Conservation (phyloP, 116 monocot genomes). For the Posidonia oceanica region DNA sequence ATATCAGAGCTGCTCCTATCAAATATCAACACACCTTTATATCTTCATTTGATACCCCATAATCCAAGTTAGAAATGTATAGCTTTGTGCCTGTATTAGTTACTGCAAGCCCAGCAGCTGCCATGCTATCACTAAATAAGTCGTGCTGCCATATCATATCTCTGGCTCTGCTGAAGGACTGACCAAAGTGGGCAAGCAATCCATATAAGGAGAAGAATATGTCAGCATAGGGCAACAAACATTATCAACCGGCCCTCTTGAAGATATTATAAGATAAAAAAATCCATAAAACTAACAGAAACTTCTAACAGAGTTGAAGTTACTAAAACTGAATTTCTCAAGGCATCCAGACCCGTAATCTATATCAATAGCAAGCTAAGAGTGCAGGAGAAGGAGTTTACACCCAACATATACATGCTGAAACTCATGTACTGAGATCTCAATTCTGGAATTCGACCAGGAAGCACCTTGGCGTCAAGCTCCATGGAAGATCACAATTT, state of each 20-base stretch:
- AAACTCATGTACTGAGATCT: conserved; percentile 19
- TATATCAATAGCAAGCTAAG: conserved; percentile 17
- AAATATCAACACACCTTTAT: conserved; percentile 59
- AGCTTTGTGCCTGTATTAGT: conserved; percentile 65
- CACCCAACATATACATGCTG: conserved; percentile 32
- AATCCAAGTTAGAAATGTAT: conserved; percentile 94
- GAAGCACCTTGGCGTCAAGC: conserved; percentile 24
- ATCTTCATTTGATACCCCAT: conserved; percentile 90
- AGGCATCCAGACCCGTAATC: conserved; percentile 11
- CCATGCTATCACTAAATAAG: conserved; percentile 74
- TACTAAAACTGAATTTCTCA: conserved; percentile 14
- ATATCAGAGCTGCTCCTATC: conserved; percentile 8
- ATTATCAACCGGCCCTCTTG: conserved; percentile 15
- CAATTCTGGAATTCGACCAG: conserved; percentile 17
- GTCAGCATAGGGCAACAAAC: conserved; percentile 27
- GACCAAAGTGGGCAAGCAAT: conserved; percentile 31
- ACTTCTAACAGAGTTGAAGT: conserved; percentile 12
- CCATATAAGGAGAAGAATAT: conserved; percentile 26
- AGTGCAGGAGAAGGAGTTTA: conserved; percentile 30
- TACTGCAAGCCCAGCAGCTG: conserved; percentile 45
- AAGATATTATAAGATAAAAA: conserved; percentile 18
- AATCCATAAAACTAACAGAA: conserved; percentile 13
- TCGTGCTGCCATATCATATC: conserved; percentile 62
- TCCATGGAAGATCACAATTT: not conserved
- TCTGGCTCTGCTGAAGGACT: conserved; percentile 82